Conservation (phyloP, 371 early-diverging fungal genomes). For the Batrachochytrium dendrobatidis region DNA sequence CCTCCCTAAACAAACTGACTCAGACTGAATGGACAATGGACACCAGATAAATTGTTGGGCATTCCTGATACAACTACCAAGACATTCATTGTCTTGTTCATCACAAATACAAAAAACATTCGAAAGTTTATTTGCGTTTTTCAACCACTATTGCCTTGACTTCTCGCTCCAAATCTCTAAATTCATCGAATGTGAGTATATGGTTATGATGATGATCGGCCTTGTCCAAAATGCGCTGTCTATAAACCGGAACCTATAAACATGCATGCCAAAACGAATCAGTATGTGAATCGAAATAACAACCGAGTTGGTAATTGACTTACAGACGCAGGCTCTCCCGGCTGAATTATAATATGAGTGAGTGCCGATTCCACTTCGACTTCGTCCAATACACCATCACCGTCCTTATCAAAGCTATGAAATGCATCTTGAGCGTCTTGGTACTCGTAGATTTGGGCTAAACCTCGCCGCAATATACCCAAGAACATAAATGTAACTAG, state of each 20-base stretch:
- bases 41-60: no score
- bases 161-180: not conserved
- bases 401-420: slow-evolving; percentile 34
- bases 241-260: no score
- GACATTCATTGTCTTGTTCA: no score
- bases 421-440: slow-evolving; percentile 39
- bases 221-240: slow-evolving; percentile 5
- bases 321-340: not conserved
- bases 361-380: slow-evolving; percentile 18
- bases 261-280: no score
- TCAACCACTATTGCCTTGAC: not conserved
- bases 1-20: no score
- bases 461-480: slow-evolving; percentile 41
- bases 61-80: no score
- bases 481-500: slow-evolving; percentile 56
- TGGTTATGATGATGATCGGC: slow-evolving; percentile 8
- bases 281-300: no score
- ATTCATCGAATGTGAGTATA: not conserved
- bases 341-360: not conserved
- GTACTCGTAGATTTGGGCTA: slow-evolving; percentile 28
- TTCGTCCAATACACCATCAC: slow-evolving; percentile 29
- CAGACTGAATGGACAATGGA: no score
- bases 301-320: not conserved
- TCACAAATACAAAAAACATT: no score
- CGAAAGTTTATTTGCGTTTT: not conserved